phyloP scores from a whole-genome alignment of 768 basidiomycete species.

The Crassisporium funariophilum region DNA sequence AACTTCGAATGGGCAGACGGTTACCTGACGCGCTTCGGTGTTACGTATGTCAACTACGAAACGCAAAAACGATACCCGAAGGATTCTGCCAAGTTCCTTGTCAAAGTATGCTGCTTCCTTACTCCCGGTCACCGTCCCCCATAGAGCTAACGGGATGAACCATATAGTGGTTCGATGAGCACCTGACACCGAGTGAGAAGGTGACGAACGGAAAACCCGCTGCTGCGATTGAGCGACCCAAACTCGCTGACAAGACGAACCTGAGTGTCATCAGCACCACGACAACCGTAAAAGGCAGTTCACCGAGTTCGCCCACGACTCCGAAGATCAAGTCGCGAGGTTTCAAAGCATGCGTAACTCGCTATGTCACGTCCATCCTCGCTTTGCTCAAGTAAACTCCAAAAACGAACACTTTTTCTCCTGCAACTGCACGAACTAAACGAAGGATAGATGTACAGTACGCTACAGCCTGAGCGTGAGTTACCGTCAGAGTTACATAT shows the following conservation, averaged over 20 bases:
- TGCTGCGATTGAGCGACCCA: conserved; percentile 8
- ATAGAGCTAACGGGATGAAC: neutral
- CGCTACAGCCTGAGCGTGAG: no score
- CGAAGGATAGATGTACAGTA: no score
- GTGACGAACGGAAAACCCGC: conserved; percentile 12
- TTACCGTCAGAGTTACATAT: neutral
- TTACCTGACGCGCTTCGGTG: conserved; percentile 66
- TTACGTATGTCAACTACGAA: conserved; percentile 71
- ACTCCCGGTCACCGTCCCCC: neutral
- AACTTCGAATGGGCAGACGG: conserved; percentile 83
- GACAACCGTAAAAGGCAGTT: conserved; percentile 22
- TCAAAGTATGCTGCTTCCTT: no score
- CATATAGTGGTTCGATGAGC: conserved; percentile 44
- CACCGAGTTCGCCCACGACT: conserved; percentile 9
- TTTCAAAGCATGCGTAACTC: conserved; percentile 26
- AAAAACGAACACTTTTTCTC: no score
- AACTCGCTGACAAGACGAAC: conserved; percentile 21
- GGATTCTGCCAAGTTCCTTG: conserved; percentile 57
- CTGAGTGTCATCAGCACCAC: conserved; percentile 27
- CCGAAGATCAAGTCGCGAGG: conserved; percentile 13
- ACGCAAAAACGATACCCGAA: conserved; percentile 70
- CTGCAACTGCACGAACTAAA: no score
- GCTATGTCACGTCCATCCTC: conserved; percentile 25
- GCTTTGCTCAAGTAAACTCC: conserved; percentile 27
- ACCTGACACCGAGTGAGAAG: conserved; percentile 25